Evolutionary conservation across 495 filamentous ascomycete genomes (phyloP).

Genomic region (Trichoderma gamsii): DNA sequence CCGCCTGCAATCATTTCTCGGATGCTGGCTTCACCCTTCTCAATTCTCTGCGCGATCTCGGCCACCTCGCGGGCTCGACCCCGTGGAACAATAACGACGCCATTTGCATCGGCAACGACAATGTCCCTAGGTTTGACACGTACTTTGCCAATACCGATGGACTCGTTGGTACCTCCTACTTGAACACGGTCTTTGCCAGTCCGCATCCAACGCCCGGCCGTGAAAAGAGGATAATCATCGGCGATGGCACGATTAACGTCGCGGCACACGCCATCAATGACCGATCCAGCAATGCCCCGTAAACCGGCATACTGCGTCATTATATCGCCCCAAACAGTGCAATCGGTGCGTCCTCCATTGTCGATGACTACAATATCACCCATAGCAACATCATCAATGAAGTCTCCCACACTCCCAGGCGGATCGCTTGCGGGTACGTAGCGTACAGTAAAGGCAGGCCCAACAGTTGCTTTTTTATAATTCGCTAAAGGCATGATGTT

Average conservation of each 20-base stretch:
- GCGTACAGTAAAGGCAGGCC: neutral
- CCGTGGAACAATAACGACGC: neutral
- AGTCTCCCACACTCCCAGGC: neutral
- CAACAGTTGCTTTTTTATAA: neutral
- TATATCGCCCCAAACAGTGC: neutral
- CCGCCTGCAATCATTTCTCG: neutral
- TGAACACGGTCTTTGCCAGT: neutral
- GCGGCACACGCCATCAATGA: neutral
- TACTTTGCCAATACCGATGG: neutral
- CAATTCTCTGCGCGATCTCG: neutral
- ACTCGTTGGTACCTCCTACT: neutral
- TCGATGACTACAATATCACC: neutral
- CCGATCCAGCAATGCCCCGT: neutral
- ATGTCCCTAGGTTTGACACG: neutral
- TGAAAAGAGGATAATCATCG: neutral
- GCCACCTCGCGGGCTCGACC: neutral
- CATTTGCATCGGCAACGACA: neutral
- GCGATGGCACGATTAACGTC: neutral
- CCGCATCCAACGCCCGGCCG: neutral
- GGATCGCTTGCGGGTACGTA: neutral
- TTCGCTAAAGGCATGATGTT: neutral
- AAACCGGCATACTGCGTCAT: neutral
- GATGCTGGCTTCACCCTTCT: neutral
- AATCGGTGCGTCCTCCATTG: neutral
- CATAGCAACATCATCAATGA: neutral